Base-by-base conservation (phyloP, 164 flowering plant genomes). In the Protea cynaroides region DNA sequence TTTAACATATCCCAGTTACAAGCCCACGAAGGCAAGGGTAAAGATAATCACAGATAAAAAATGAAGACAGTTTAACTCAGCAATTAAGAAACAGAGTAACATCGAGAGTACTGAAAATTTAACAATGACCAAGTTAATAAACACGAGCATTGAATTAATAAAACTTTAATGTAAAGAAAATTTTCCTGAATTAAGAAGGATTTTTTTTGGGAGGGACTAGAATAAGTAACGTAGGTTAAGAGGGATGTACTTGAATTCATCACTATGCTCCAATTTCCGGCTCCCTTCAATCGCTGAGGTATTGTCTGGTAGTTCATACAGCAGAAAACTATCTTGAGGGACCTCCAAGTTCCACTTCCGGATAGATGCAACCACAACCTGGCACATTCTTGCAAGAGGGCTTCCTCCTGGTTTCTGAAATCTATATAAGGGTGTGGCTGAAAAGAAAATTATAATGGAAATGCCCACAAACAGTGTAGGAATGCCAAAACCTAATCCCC, bases 401-500 rank as follows among this genome's bases (percentile, higher is more conserved):
- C 34, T 29, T 29, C 34, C 34, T 29, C 34, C 34, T 29, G 34
- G 34, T 5, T 29, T 29, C 34, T 29, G 34, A 29, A 83, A 79
- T 68, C 92, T 82, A 51, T 83, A 87, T 9, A 83, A 81, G 15
- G 77, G 73, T 10, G 92, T 84, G 19, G 87, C 92, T 4, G 74
- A 62, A 55, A 86, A 77, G 76, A 86, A 84, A 59, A 83, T 76
- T 24, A 38, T 81, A 65, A 84, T 79, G 19, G 89, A 84, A 65
- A 84, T 0, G 23, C 70, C 85, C 86, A 84, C 83, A 59, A 74
- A 83, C 29, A 84, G 21, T 9, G 92, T 82, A 58, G 92, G 84
- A 68, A 86, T 86, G 49, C 89, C 92, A 67, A 83, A 86, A 19
- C 92, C 92, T 21, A 84, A 65, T 29, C 84, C 92, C 34, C 34